Percentiles rank a stretch among this genome's conserved stretches.
These are phyloP conservation scores for Metschnikowia noctiluminum DNA, from an alignment of 805 yeast species.

Conservation along the genomic window DNA sequence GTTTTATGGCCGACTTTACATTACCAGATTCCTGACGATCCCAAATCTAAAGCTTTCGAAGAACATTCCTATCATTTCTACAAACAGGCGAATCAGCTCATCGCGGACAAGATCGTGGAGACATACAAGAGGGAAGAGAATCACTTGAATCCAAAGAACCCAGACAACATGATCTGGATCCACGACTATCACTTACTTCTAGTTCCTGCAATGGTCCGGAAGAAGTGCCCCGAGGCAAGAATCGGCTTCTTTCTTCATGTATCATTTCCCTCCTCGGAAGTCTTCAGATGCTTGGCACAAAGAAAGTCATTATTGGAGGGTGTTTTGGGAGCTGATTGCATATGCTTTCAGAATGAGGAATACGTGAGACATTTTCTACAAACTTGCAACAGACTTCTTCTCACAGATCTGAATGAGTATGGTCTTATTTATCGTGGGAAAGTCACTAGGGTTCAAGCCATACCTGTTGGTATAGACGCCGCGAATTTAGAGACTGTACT, in stretches of 20 bases:
- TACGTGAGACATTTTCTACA: constrained; percentile 92
- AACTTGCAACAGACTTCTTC: constrained; percentile 77
- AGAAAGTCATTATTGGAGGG: constrained; percentile 75
- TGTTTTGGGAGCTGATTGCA: constrained; percentile 81
- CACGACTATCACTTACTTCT: constrained; percentile 91
- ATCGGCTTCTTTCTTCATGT: constrained; percentile 92
- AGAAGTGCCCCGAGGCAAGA: constrained; percentile 71
- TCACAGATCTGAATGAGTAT: constrained; percentile 71
- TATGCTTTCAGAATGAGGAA: constrained; percentile 89
- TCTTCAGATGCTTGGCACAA: constrained; percentile 89
- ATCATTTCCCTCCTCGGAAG: constrained; percentile 94
- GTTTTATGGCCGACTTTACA: constrained; percentile 93
- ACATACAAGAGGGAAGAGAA: constrained; percentile 50
- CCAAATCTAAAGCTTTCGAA: constrained; percentile 90
- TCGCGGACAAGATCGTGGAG: constrained; percentile 73
- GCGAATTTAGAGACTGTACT: constrained; percentile 47
- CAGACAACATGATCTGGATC: constrained; percentile 77
- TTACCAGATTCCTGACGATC: constrained; percentile 93
- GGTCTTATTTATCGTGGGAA: constrained; percentile 62
- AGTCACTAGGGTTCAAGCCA: constrained; percentile 52
- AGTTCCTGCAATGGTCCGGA: constrained; percentile 81
- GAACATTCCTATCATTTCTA: constrained; percentile 93
- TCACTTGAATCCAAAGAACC: constrained; percentile 43
- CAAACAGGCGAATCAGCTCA: constrained; percentile 64
- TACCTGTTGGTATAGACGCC: constrained; percentile 81